phyloP scores from a whole-genome alignment of 2,329 filamentous ascomycete species.

The Alternaria alternata region DNA sequence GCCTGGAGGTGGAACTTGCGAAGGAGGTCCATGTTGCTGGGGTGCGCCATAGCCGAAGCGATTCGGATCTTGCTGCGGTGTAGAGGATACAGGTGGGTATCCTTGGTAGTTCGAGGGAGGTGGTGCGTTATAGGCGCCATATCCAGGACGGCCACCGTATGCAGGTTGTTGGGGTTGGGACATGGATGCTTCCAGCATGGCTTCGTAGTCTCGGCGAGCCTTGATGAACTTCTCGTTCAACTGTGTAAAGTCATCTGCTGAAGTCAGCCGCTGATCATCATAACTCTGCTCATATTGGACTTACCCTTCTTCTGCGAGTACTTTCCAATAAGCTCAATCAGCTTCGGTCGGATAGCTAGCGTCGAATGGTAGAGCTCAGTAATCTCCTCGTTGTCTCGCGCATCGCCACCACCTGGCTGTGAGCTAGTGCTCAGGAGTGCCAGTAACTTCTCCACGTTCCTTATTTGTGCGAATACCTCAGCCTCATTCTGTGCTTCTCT shows the following conservation, averaged over 20 bases:
- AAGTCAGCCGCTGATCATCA: constrained; percentile 16
- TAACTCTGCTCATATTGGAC: constrained; percentile 1
- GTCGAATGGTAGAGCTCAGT: constrained; percentile 91
- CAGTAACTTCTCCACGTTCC: constrained; percentile 81
- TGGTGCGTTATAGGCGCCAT: constrained; percentile 46
- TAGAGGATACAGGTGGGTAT: constrained; percentile 46
- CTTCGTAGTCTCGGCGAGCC: constrained; percentile 93
- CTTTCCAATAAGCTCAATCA: constrained; percentile 98
- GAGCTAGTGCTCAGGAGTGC: constrained; percentile 86
- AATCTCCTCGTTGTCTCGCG: constrained; percentile 97
- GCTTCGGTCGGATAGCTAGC: constrained; percentile 89
- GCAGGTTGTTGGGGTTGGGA: constrained; percentile 83
- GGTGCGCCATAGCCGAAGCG: constrained; percentile 44
- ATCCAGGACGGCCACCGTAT: constrained; percentile 71
- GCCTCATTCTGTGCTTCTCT: constrained; percentile 95
- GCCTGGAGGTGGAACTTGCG: constrained; percentile 51
- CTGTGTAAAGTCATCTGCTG: constrained; percentile 92
- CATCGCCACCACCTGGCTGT: constrained; percentile 60
- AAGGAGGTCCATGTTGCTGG: constrained; percentile 44
- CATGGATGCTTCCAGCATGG: constrained; percentile 96
- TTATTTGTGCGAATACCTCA: constrained; percentile 78
- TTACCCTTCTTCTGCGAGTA: constrained; percentile 98
- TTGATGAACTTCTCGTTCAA: constrained; percentile 99
- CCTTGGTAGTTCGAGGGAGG: constrained; percentile 40
- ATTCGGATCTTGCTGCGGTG: constrained; percentile 44